A percentile compares a stretch with the other conserved stretches of the same genome.
Evolutionary conservation across 805 yeast species (phyloP).

Genomic region (Saturnispora ahearnii): DNA sequence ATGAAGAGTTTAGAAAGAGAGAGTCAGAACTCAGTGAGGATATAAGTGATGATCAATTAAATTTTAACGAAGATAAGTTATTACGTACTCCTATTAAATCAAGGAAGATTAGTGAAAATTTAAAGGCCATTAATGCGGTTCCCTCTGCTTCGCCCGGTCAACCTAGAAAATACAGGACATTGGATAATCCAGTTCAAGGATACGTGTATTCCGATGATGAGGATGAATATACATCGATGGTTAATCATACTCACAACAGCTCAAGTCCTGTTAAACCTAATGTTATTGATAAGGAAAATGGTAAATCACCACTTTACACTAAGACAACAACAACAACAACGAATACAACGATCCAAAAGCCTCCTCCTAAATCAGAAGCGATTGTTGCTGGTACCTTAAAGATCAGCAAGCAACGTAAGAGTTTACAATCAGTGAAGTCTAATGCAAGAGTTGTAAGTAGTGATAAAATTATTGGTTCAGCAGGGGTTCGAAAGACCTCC

Average conservation of each 20-base stretch:
- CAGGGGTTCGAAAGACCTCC: constrained; percentile 31
- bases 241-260: constrained; percentile 10
- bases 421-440: constrained; percentile 14
- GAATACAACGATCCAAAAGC: constrained; percentile 31
- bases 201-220: constrained; percentile 31
- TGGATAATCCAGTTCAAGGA: constrained; percentile 24
- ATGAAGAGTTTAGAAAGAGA: constrained; percentile 53
- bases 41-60: constrained; percentile 21
- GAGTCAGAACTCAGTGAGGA: constrained; percentile 21
- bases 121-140: constrained; percentile 55
- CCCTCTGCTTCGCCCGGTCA: constrained; percentile 96
- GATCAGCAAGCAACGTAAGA: constrained; percentile 23
- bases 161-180: constrained; percentile 63
- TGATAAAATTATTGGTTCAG: constrained; percentile 27
- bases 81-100: constrained; percentile 72
- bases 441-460: constrained; percentile 21
- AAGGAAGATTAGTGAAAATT: constrained; percentile 57
- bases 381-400: constrained; percentile 17
- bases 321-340: constrained; percentile 44
- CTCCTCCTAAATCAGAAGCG: constrained; percentile 16
- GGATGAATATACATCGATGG: constrained; percentile 18
- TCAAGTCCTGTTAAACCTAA: constrained; percentile 17
- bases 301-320: constrained; percentile 32
- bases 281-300: constrained; percentile 16
- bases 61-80: constrained; percentile 22